These are phyloP conservation scores for Sarocladiaceae sp. DNA, from an alignment of 2,329 filamentous ascomycete genomes.

Conservation along the genomic window DNA sequence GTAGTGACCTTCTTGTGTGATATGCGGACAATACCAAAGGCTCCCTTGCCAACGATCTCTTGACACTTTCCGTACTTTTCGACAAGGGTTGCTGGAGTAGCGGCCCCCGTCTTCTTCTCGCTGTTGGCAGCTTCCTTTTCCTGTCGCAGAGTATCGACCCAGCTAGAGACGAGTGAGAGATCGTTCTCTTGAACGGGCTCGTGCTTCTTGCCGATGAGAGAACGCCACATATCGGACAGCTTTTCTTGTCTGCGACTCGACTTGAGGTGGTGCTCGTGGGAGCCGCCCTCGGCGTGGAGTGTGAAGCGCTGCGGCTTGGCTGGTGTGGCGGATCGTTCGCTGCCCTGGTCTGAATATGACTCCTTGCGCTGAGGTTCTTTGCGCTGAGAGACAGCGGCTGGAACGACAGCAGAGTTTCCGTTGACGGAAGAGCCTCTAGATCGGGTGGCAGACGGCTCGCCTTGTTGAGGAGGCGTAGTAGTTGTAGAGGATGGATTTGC, in stretches of 20 bases:
- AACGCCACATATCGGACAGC: slow-evolving; percentile 83
- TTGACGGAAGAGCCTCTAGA: slow-evolving; percentile 28
- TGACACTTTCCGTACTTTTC: slow-evolving; percentile 99
- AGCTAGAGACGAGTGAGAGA: slow-evolving; percentile 86
- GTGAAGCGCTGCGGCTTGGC: slow-evolving; percentile 43
- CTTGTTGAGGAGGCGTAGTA: slow-evolving; percentile 17
- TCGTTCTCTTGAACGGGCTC: slow-evolving; percentile 69
- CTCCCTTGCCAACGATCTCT: slow-evolving; percentile 90
- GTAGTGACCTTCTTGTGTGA: slow-evolving; percentile 90
- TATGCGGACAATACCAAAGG: slow-evolving; percentile 95
- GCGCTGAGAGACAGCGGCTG: not conserved
- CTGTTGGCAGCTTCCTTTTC: slow-evolving; percentile 81
- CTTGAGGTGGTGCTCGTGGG: slow-evolving; percentile 83
- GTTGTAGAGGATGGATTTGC: slow-evolving; percentile 21
- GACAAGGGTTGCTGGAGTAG: slow-evolving; percentile 66
- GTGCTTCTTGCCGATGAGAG: slow-evolving; percentile 78
- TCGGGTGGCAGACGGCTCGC: slow-evolving; percentile 19
- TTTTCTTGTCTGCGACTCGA: slow-evolving; percentile 92
- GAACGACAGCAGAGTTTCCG: slow-evolving; percentile 13
- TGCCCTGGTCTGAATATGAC: slow-evolving; percentile 34
- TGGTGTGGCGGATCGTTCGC: slow-evolving; percentile 18
- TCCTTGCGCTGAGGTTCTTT: slow-evolving; percentile 28
- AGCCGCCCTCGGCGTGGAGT: slow-evolving; percentile 53
- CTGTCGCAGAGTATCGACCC: slow-evolving; percentile 88
- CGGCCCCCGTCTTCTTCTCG: slow-evolving; percentile 72